Evolutionary conservation across 257 asterid genomes (phyloP).

Genomic region (Nicotiana undulata): DNA sequence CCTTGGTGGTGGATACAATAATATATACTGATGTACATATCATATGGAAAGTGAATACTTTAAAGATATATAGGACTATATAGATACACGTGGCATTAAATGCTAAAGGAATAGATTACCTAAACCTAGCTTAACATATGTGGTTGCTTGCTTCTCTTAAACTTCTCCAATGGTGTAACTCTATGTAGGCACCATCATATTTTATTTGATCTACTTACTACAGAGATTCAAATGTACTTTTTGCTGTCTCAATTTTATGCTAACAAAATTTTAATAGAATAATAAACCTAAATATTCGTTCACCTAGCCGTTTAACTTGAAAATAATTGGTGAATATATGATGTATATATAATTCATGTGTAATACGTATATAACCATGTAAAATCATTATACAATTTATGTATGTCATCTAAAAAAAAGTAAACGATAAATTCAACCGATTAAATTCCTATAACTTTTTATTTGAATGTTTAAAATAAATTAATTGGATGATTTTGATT

Average conservation of each 20-base stretch:
- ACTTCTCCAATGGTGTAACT: not conserved
- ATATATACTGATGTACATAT: not conserved
- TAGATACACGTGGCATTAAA: constrained; percentile 7
- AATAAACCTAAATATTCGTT: too few species aligned
- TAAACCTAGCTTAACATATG: constrained; percentile 8
- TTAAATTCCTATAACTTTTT: too few species aligned
- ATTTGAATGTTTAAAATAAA: too few species aligned
- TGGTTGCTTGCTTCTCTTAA: constrained; percentile 16
- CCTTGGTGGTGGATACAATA: not conserved
- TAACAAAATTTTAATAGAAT: not conserved
- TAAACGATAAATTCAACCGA: too few species aligned
- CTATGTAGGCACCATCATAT: not conserved
- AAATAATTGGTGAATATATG: too few species aligned
- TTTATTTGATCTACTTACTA: not conserved
- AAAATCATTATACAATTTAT: too few species aligned
- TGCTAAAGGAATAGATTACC: constrained; percentile 4
- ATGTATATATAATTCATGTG: too few species aligned
- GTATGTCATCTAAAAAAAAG: too few species aligned
- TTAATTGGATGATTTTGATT: too few species aligned
- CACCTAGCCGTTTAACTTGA: too few species aligned
- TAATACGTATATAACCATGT: too few species aligned
- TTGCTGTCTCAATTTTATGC: not conserved
- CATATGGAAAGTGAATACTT: not conserved
- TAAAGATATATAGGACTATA: not conserved
- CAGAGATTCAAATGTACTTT: not conserved